These are phyloP conservation scores for Phtheirospermum japonicum DNA, from an alignment of 257 asterid genomes.

Conservation along the genomic window DNA sequence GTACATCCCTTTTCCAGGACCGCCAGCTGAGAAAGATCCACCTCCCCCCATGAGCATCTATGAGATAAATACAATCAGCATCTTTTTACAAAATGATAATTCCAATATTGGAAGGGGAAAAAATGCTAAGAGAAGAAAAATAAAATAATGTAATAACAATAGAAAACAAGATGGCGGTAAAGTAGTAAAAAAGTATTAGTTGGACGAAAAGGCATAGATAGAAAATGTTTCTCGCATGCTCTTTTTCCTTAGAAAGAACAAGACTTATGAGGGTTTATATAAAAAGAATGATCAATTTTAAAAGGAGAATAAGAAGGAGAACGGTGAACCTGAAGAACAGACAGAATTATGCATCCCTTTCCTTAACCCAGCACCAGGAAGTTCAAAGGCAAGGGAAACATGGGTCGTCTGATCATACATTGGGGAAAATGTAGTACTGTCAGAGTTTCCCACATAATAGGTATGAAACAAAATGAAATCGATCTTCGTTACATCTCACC, in stretches of 20 bases:
- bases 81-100: slow-evolving; percentile 23
- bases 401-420: slow-evolving; percentile 60
- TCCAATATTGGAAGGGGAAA: background rate
- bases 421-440: slow-evolving; percentile 5
- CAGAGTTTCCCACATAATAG: background rate
- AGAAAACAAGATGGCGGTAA: background rate
- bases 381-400: slow-evolving; percentile 94
- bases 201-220: background rate
- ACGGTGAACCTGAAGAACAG: slow-evolving; percentile 82
- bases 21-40: too few relatives aligned
- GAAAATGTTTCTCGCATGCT: background rate
- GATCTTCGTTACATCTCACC: too few relatives aligned
- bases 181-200: slow-evolving; percentile 8
- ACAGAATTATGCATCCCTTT: slow-evolving; percentile 65
- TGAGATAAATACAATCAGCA: slow-evolving; percentile 27
- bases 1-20: slow-evolving; percentile 99
- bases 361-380: slow-evolving; percentile 87
- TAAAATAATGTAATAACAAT: background rate
- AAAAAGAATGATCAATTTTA: background rate
- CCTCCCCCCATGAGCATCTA: slow-evolving; percentile 99
- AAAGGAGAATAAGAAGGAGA: background rate
- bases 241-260: slow-evolving; percentile 11
- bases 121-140: background rate
- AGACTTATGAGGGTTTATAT: background rate
- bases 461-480: slow-evolving; percentile 2